phyloP scores from a whole-genome alignment of 1,284 basidiomycete species.

The Naganishia albida region DNA sequence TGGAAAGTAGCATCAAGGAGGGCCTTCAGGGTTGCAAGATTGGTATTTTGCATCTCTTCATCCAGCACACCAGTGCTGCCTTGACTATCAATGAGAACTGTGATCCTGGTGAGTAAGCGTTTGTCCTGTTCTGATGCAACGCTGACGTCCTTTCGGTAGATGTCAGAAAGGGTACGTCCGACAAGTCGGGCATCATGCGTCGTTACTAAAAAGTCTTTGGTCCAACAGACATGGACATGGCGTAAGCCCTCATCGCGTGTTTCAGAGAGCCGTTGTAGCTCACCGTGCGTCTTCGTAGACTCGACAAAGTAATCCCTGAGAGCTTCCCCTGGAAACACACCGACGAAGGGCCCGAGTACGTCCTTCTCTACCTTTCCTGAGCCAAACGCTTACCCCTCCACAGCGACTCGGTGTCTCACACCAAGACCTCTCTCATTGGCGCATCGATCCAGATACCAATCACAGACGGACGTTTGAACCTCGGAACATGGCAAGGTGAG shows the following conservation, averaged over 20 bases:
- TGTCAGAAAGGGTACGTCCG: conserved; percentile 55
- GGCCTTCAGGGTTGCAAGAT: conserved; percentile 73
- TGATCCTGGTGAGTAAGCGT: conserved; percentile 64
- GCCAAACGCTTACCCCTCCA: not conserved
- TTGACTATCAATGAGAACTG: conserved; percentile 85
- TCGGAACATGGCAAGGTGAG: conserved; percentile 88
- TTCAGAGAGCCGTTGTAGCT: not conserved
- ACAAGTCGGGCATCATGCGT: conserved; percentile 56
- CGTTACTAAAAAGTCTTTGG: conserved; percentile 17
- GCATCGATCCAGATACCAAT: conserved; percentile 81
- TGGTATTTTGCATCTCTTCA: conserved; percentile 58
- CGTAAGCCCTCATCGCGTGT: too few species aligned
- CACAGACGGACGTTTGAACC: conserved; percentile 73
- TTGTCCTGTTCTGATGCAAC: not conserved
- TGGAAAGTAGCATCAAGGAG: conserved; percentile 68
- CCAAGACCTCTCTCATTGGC: conserved; percentile 81
- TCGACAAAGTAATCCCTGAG: conserved; percentile 87
- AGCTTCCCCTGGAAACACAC: conserved; percentile 81
- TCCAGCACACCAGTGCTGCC: conserved; percentile 87
- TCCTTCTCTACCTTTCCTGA: conserved; percentile 30
- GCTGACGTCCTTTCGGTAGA: conserved; percentile 35
- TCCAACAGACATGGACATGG: conserved; percentile 57
- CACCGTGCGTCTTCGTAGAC: conserved; percentile 35
- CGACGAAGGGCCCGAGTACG: conserved; percentile 85
- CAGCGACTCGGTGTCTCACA: conserved; percentile 72